A percentile compares a stretch with the other conserved stretches of the same genome.
Conservation (phyloP, 768 basidiomycete species). For the Rhizopogon vesiculosus region DNA sequence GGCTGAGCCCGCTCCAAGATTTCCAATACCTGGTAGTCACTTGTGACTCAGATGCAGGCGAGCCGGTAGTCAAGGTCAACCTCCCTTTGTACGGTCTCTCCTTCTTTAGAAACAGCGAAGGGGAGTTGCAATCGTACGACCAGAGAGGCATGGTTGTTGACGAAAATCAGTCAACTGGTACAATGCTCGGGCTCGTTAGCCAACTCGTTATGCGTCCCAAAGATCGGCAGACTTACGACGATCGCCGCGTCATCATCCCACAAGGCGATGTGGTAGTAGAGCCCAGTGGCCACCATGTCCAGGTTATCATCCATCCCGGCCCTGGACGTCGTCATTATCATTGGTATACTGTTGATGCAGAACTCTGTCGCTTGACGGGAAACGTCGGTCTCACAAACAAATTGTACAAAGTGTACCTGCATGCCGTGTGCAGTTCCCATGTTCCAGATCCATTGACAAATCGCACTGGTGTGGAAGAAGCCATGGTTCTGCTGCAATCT, state of each 20-base stretch:
- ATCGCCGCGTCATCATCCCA: slow-evolving; percentile 10
- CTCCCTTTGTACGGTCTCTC: slow-evolving; percentile 32
- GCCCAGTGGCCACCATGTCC: not conserved
- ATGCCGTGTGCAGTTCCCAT: slow-evolving; percentile 32
- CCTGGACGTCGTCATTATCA: slow-evolving; percentile 6
- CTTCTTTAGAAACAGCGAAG: slow-evolving; percentile 27
- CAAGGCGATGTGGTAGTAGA: not conserved
- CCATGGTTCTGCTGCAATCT: slow-evolving; percentile 30
- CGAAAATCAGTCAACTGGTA: slow-evolving; percentile 29
- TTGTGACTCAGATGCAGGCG: not conserved
- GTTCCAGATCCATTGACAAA: slow-evolving; percentile 34
- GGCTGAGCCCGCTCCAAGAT: slow-evolving; percentile 10
- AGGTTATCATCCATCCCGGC: not conserved
- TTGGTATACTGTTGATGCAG: slow-evolving; percentile 20
- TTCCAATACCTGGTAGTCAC: slow-evolving; percentile 13
- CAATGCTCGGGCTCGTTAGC: slow-evolving; percentile 35
- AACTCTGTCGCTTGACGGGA: slow-evolving; percentile 21
- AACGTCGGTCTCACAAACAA: slow-evolving; percentile 13
- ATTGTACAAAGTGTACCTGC: slow-evolving; percentile 35
- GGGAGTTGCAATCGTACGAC: slow-evolving; percentile 32
- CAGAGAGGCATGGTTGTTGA: slow-evolving; percentile 35
- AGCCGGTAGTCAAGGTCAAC: slow-evolving; percentile 16
- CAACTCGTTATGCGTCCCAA: slow-evolving; percentile 32
- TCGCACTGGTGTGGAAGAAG: slow-evolving; percentile 37
- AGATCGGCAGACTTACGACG: not conserved